Conservation (phyloP, 1,284 basidiomycete species). For the Rhodotorula sp. region DNA sequence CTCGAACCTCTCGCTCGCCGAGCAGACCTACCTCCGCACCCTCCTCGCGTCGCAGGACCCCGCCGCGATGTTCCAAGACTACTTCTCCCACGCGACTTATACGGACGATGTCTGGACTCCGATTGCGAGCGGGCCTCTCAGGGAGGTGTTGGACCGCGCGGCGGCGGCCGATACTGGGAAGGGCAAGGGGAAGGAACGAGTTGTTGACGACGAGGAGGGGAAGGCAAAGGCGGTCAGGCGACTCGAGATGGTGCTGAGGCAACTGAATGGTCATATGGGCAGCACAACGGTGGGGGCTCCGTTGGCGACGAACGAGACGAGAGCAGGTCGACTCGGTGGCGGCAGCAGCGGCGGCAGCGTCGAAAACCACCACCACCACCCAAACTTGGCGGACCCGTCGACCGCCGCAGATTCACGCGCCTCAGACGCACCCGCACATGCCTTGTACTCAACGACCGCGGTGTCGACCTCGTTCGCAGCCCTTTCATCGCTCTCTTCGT, state of each 20-base stretch:
- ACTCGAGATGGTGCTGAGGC: constrained; percentile 33
- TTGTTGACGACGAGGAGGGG: constrained; percentile 9
- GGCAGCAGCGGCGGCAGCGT: too few species aligned
- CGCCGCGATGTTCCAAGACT: constrained; percentile 19
- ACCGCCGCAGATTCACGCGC: background rate
- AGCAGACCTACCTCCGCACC: constrained; percentile 23
- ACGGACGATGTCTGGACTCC: constrained; percentile 31
- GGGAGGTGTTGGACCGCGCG: constrained; percentile 20
- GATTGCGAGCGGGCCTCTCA: constrained; percentile 2
- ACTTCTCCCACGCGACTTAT: constrained; percentile 21
- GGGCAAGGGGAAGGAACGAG: background rate
- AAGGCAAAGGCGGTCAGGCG: constrained; percentile 24
- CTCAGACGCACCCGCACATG: background rate
- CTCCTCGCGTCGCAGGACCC: constrained; percentile 29
- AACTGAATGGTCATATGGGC: constrained; percentile 1
- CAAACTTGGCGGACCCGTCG: background rate
- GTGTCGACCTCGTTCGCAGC: background rate
- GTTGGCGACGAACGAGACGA: too few species aligned
- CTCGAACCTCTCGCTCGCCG: constrained; percentile 29
- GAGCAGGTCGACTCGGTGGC: background rate
- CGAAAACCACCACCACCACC: background rate
- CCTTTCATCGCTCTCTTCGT: constrained; percentile 4
- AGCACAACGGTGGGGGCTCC: background rate
- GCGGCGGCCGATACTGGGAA: background rate
- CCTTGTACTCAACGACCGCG: too few species aligned